phyloP scores from a whole-genome alignment of 163 green algal genomes.

The Coccomyxa subellipsoidea region DNA sequence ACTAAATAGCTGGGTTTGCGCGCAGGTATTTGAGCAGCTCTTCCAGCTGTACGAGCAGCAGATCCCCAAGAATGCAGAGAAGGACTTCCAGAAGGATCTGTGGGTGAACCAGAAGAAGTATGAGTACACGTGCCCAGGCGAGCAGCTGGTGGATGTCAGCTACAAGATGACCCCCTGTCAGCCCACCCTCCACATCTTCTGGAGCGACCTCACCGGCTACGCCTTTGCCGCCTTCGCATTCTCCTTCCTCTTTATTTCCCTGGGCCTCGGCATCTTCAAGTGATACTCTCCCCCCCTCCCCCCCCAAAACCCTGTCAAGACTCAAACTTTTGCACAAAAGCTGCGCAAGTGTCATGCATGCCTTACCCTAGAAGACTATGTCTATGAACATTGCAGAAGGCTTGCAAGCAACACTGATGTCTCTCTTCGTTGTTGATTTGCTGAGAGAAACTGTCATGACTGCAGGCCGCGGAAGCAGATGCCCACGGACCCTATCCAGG shows the following conservation, averaged over 20 bases:
- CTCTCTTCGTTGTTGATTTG: no score
- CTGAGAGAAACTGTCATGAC: neutral
- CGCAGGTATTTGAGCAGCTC: conserved; percentile 71
- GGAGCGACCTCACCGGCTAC: conserved; percentile 28
- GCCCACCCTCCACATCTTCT: conserved; percentile 36
- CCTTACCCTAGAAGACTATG: no score
- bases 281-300: neutral
- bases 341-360: no score
- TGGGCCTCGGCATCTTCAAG: conserved; percentile 59
- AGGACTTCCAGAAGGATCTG: conserved; percentile 16
- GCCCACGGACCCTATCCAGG: conserved; percentile 63
- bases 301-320: no score
- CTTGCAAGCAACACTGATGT: no score
- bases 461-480: conserved; percentile 47
- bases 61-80: conserved; percentile 25
- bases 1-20: neutral
- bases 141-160: conserved; percentile 61
- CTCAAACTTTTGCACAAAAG: no score
- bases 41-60: conserved; percentile 74
- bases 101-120: conserved; percentile 25
- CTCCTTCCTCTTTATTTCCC: conserved; percentile 51
- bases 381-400: no score
- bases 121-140: conserved; percentile 62
- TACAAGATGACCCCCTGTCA: conserved; percentile 58
- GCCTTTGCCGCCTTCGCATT: conserved; percentile 43